Evolutionary conservation across 768 basidiomycete genomes (phyloP), one percentile per base, ranked within the genome.

Genomic region (Tubosaeta sp.): DNA sequence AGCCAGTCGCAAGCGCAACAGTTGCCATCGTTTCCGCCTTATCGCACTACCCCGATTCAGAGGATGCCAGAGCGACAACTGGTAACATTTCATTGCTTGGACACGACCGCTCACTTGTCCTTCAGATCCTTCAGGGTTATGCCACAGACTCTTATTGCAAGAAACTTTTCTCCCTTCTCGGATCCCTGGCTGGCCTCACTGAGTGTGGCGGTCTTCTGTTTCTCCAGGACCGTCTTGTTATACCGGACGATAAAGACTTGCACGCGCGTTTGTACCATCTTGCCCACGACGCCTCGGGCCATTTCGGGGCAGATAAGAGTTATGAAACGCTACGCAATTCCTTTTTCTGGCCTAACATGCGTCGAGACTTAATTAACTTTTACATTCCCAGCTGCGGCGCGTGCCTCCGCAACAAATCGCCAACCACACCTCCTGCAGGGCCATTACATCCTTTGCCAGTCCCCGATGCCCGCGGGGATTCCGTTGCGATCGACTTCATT

Each of bases 321-420:
- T 72, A 71, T 46, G 61, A 38, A 0, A 5, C 56, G 0, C 43
- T 74, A 0, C 27, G 58, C 0, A 32, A 58, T 1, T 54, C 62
- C 1, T 74, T 61, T 50, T 73, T 59, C 25, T 60, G 56, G 56
- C 59, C 56, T 0, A 50, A 50, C 22, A 57, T 60, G 59, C 13
- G 41, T 0, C n/a, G 19, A 0, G 43, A 60, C 14, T 35, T 59
- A 0, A 4, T 52, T 0, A 14, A 54, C 0, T 14, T 31, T 2
- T 59, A 59, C 31, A 49, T 59, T 7, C 55, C 52, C 0, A 11
- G 51, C 9, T 72, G 68, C 46, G 60, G 19, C 17, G 61, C 29
- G 3, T 77, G 56, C 59, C 70, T 49, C 57, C 47, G 62, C 0
- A 71, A 76, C 58, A 77, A 79, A 56, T 56, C 31, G 2, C 61